Conservation (phyloP, 2,329 filamentous ascomycete genomes). For the Cytospora leucostoma region DNA sequence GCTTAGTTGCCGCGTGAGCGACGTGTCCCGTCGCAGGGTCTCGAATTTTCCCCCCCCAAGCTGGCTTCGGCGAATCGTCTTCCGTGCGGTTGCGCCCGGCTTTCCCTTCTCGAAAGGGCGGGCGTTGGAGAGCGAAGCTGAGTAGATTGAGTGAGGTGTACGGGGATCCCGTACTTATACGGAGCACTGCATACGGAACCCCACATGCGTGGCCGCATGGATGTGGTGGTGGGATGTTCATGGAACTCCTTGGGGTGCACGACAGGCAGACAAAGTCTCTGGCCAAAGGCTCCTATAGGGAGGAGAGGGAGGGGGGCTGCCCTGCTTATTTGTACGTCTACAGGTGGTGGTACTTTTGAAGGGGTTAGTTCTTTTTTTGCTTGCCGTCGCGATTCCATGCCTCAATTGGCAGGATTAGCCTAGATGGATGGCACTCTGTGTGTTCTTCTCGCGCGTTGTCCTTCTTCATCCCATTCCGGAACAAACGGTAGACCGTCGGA, state of each 20-base stretch:
- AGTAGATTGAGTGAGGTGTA: neutral
- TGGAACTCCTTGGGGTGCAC: neutral
- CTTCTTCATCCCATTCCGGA: neutral
- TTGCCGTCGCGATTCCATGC: neutral
- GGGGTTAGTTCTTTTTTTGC: neutral
- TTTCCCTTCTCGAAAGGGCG: neutral
- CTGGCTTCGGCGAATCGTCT: slow-evolving; percentile 7
- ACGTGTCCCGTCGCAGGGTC: slow-evolving; percentile 10
- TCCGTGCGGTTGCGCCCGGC: neutral
- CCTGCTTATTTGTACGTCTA: slow-evolving; percentile 7
- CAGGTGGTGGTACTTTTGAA: neutral
- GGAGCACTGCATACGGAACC: slow-evolving; percentile 2
- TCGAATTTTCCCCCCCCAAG: neutral
- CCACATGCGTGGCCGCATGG: slow-evolving; percentile 10
- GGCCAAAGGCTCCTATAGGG: neutral
- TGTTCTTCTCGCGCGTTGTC: neutral
- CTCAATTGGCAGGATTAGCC: slow-evolving; percentile 24
- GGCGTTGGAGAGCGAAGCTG: neutral
- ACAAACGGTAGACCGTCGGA: slow-evolving; percentile 26
- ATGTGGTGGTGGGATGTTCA: neutral
- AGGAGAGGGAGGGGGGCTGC: neutral
- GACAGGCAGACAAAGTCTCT: neutral
- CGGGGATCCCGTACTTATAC: neutral
- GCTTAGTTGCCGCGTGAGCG: slow-evolving; percentile 3
- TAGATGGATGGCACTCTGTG: neutral